A percentile compares a stretch with the other conserved stretches of the same genome.
Conservation (phyloP, 352 stramenopile genomes). For the Plasmopara muralis region DNA sequence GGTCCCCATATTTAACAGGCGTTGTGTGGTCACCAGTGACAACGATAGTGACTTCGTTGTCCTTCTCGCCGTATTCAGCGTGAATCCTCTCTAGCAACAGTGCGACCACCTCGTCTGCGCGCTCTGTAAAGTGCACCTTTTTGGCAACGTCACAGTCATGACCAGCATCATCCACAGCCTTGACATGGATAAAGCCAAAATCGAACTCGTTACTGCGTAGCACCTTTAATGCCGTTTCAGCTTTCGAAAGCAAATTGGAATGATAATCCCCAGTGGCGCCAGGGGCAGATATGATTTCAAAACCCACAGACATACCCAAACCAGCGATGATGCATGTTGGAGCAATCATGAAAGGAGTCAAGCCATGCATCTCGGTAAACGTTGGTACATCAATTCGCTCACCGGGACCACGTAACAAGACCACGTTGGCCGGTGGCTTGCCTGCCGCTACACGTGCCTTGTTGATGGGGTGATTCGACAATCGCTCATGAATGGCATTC, state of each 20-base stretch:
- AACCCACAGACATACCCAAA: conserved; percentile 78
- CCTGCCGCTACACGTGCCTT: conserved; percentile 36
- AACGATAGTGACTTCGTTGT: conserved; percentile 68
- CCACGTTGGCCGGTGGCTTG: conserved; percentile 76
- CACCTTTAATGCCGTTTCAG: conserved; percentile 54
- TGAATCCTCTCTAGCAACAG: conserved; percentile 46
- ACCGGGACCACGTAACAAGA: conserved; percentile 75
- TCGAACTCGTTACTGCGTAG: conserved; percentile 41
- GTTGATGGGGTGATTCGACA: conserved; percentile 77
- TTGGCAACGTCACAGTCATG: conserved; percentile 80
- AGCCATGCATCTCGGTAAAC: conserved; percentile 73
- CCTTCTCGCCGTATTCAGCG: conserved; percentile 25
- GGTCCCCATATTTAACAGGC: conserved; percentile 79
- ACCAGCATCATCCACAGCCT: conserved; percentile 81
- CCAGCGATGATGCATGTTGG: conserved; percentile 86
- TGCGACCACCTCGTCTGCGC: conserved; percentile 77
- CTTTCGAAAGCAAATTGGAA: conserved; percentile 75
- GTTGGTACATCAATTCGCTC: conserved; percentile 82
- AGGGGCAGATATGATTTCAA: conserved; percentile 62
- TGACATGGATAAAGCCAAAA: conserved; percentile 83
- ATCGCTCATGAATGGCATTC: conserved; percentile 46
- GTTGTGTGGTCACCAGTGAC: conserved; percentile 85
- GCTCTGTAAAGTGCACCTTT: conserved; percentile 83
- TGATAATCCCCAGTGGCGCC: conserved; percentile 83
- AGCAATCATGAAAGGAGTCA: conserved; percentile 84